Conservation (phyloP, 225 moss, liverwort and hornwort genomes). For the Anthoceros angustus region DNA sequence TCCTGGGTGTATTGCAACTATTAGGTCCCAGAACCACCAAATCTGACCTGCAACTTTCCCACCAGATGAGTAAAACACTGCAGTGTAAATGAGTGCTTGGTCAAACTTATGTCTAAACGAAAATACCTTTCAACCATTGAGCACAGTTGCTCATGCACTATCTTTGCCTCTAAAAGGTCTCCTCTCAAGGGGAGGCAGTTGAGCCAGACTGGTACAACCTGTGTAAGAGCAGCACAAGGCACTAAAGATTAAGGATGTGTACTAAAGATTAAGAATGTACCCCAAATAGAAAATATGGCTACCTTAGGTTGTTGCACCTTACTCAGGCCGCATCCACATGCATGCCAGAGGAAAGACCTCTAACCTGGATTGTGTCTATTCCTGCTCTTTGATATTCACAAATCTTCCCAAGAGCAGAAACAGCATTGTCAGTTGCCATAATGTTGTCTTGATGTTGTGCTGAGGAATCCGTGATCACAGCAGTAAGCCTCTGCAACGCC, state of each 20-base stretch:
- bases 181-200: constrained; percentile 79
- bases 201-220: constrained; percentile 98
- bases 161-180: constrained; percentile 92
- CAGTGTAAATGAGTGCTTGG: neutral
- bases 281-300: neutral
- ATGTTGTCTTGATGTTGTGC: constrained; percentile 58
- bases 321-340: too few relatives aligned
- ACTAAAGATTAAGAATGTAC: neutral
- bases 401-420: constrained; percentile 93
- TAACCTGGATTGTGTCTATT: constrained; percentile 47
- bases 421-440: constrained; percentile 98
- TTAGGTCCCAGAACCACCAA: constrained; percentile 67
- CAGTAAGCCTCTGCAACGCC: constrained; percentile 66
- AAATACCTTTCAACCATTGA: constrained; percentile 87
- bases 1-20: constrained; percentile 74
- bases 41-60: constrained; percentile 52
- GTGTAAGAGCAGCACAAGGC: too few relatives aligned
- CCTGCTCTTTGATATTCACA: constrained; percentile 92
- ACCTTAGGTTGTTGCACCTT: too few relatives aligned
- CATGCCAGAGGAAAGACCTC: too few relatives aligned
- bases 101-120: neutral
- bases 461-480: constrained; percentile 54
- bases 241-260: neutral
- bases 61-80: neutral
- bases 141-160: constrained; percentile 96